These are phyloP conservation scores for Globisporangium paddicum DNA, from an alignment of 352 stramenopile genomes.

Conservation along the genomic window DNA sequence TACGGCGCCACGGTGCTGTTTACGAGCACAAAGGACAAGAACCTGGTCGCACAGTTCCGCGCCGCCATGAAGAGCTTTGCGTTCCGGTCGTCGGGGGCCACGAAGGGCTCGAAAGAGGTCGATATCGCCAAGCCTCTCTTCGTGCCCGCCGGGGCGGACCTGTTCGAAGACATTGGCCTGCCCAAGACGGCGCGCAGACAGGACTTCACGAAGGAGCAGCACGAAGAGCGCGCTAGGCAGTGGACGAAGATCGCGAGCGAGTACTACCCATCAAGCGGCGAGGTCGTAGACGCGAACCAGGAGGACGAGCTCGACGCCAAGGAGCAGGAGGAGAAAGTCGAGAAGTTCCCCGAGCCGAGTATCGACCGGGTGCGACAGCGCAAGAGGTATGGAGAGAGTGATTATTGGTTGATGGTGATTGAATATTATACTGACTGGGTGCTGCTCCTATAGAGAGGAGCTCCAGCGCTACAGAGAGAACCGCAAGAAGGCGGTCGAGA, in stretches of 20 bases:
- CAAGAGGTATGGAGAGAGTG: slow-evolving; percentile 35
- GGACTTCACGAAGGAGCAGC: slow-evolving; percentile 46
- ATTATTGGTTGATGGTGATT: neutral
- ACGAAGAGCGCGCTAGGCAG: slow-evolving; percentile 55
- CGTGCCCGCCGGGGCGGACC: slow-evolving; percentile 60
- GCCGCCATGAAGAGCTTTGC: slow-evolving; percentile 56
- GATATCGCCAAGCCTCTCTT: slow-evolving; percentile 64
- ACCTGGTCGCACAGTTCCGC: slow-evolving; percentile 61
- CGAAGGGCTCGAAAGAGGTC: slow-evolving; percentile 55
- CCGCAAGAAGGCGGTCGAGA: slow-evolving; percentile 49
- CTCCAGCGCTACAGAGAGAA: slow-evolving; percentile 57
- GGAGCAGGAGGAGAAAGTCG: slow-evolving; percentile 24
- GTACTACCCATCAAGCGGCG: slow-evolving; percentile 47
- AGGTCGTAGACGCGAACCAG: slow-evolving; percentile 23
- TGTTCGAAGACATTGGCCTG: slow-evolving; percentile 74
- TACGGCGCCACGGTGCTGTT: slow-evolving; percentile 87
- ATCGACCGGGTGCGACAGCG: slow-evolving; percentile 68
- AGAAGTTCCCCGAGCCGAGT: slow-evolving; percentile 57
- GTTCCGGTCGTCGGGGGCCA: slow-evolving; percentile 39
- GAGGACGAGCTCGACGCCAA: slow-evolving; percentile 22
- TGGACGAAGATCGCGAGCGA: slow-evolving; percentile 68
- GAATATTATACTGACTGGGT: neutral
- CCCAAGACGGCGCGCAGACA: slow-evolving; percentile 49
- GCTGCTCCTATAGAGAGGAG: slow-evolving; percentile 37
- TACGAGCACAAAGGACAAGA: slow-evolving; percentile 87